Base-by-base conservation (phyloP, 129 eudicot species). In the Arctium lappa region DNA sequence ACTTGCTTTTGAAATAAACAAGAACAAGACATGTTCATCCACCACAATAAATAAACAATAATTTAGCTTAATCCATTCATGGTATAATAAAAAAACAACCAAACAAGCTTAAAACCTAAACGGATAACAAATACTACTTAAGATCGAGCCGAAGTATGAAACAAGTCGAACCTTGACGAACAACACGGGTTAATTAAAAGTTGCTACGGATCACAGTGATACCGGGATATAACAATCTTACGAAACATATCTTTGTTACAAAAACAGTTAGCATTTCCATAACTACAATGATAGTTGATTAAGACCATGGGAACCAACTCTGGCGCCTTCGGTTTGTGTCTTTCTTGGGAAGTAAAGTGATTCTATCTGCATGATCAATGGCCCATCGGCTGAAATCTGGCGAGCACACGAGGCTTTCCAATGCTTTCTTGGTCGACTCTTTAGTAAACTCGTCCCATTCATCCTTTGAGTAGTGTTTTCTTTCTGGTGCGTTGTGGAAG, bases 311-410 rank as follows among this genome's bases (percentile, higher is more conserved):
- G 60, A 90, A 42, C 95, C 98, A 87, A 71, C 89, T 91, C 53
- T 80, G 63, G 53, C 37, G 80, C 78, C 75, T 79, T 65, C 6
- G 77, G 13, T 73, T 38, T 69, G 80, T 50, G 73, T 85, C 90
- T 22, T 87, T 85, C 78, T 76, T 80, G 8, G 98, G 98, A 69
- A 85, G 80, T 36, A 95, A 79, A 70, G 99, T 88, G 79, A 95
- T 88, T 82, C 92, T 87, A 39, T 95, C 99, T 3, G 99, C 99
- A 82, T 95, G 86, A 79, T 93, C 85, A 70, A 88, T 92, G 13
- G 97, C 99, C 98, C 98, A 93, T 80, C 82, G 81, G 86, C 76
- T 86, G 76, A 93, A 93, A 89, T 96, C 99, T 16, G 95, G 96
- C 37, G 99, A 90, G 38, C 92, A 86, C 48, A 96, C 97, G 56